Evolutionary conservation across 2,329 filamentous ascomycete genomes (phyloP).

Genomic region (Dactylellina parvicollis): DNA sequence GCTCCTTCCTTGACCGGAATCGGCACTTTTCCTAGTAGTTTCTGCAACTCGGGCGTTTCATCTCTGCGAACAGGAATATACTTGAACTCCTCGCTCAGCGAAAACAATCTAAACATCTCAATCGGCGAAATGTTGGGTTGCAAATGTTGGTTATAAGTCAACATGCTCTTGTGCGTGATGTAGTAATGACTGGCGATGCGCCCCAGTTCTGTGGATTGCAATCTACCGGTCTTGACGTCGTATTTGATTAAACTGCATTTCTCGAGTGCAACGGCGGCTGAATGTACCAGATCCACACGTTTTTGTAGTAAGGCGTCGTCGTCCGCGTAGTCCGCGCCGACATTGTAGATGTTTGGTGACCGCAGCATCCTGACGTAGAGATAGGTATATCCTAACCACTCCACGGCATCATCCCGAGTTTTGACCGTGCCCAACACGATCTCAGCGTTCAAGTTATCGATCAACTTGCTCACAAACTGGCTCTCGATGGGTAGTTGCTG

Average conservation of each 20-base stretch:
- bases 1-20: conserved; percentile 98
- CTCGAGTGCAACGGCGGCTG: conserved; percentile 85
- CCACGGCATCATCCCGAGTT: conserved; percentile 92
- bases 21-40: conserved; percentile 86
- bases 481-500: conserved; percentile 97
- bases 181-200: conserved; percentile 98
- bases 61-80: conserved; percentile 98
- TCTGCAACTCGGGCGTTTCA: conserved; percentile 94
- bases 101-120: conserved; percentile 95
- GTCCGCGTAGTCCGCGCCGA: conserved; percentile 93
- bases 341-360: conserved; percentile 92
- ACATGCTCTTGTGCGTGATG: conserved; percentile 95
- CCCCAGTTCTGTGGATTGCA: conserved; percentile 92
- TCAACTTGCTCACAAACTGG: conserved; percentile 90
- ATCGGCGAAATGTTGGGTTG: conserved; percentile 92
- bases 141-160: conserved; percentile 94
- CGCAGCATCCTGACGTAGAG: conserved; percentile 97
- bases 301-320: conserved; percentile 93
- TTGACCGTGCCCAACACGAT: conserved; percentile 93
- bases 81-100: conserved; percentile 97
- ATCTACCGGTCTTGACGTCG: conserved; percentile 87
- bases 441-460: conserved; percentile 96
- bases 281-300: conserved; percentile 95
- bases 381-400: conserved; percentile 98
- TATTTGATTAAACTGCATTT: conserved; percentile 92